A percentile compares a stretch with the other conserved stretches of the same genome.
Conservation (phyloP, 306 rosid genomes). For the Cucurbita ficifolia region DNA sequence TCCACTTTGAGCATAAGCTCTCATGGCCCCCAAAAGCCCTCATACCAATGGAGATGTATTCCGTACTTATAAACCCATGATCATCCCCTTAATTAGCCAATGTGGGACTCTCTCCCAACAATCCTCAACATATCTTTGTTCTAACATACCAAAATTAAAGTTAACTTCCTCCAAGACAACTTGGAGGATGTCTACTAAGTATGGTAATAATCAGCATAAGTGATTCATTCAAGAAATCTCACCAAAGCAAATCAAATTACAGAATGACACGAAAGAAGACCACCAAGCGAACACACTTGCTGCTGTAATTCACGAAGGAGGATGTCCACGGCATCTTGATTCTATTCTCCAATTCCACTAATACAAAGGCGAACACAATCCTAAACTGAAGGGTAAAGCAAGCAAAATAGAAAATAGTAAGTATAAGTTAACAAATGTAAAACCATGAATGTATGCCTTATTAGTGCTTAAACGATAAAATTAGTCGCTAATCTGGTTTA, state of each 20-base stretch:
- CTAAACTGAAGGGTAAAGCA: slow-evolving; percentile 17
- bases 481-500: neutral
- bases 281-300: slow-evolving; percentile 76
- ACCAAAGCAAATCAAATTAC: slow-evolving; percentile 52
- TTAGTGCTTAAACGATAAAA: neutral
- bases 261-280: slow-evolving; percentile 86
- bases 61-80: too few species aligned
- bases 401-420: neutral
- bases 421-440: neutral
- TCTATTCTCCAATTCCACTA: slow-evolving; percentile 24
- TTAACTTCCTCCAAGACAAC: neutral
- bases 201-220: neutral
- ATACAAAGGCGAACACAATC: slow-evolving; percentile 11
- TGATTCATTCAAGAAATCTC: slow-evolving; percentile 16
- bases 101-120: too few species aligned
- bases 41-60: too few species aligned
- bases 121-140: neutral
- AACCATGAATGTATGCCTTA: too few species aligned
- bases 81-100: too few species aligned
- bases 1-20: too few species aligned
- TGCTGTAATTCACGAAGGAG: slow-evolving; percentile 40
- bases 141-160: neutral
- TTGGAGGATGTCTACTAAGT: neutral
- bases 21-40: too few species aligned
- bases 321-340: slow-evolving; percentile 90